These are phyloP conservation scores for Dendrocalamus latiflorus DNA, from an alignment of 202 grass and related monocot species.

Conservation along the genomic window DNA sequence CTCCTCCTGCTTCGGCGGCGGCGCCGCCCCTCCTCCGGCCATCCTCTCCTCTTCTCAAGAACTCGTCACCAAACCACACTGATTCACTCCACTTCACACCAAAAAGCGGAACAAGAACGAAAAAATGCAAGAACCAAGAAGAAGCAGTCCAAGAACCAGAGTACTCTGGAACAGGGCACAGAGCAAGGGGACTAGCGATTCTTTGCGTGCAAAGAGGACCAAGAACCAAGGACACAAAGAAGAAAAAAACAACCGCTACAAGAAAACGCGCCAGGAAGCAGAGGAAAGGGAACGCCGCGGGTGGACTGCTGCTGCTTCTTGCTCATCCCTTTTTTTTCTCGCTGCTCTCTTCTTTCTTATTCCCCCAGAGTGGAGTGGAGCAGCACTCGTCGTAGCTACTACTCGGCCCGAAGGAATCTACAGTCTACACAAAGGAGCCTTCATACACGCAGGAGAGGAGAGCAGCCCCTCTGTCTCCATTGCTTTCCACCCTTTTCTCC, in stretches of 20 bases:
- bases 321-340: neutral
- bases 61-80: conserved; percentile 8
- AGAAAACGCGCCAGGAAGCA: neutral
- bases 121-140: neutral
- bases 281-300: neutral
- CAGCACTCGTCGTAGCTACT: too few relatives aligned
- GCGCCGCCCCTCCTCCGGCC: conserved; percentile 58
- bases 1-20: conserved; percentile 83
- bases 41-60: conserved; percentile 5
- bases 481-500: conserved; percentile 3
- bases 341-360: neutral
- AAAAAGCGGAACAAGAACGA: neutral
- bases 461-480: conserved; percentile 1
- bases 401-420: conserved; percentile 27
- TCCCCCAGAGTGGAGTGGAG: neutral
- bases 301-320: neutral
- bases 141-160: neutral
- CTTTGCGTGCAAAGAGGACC: conserved; percentile 30
- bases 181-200: conserved; percentile 1
- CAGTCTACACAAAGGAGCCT: neutral
- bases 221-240: conserved; percentile 4
- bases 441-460: too few relatives aligned
- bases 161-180: neutral
- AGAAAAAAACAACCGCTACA: conserved; percentile 11
- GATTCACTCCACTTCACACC: neutral